Evolutionary conservation across 179 eudicot genomes (phyloP), one percentile per base, ranked within the genome.

Genomic region (Beta lomatogona): DNA sequence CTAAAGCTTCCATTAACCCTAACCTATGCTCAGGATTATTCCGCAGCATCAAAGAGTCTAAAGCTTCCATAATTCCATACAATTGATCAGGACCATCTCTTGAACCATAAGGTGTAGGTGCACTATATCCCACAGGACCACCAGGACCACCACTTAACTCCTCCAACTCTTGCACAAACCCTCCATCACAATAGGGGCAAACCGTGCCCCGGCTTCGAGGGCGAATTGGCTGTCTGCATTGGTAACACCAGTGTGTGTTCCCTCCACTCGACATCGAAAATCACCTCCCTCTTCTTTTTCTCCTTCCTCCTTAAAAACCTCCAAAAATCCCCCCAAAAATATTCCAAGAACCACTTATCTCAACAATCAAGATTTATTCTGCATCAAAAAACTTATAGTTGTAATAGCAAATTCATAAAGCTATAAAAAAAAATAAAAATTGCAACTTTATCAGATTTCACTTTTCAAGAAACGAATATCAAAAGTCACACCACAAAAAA

Each of bases 211-310:
- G 91, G 82, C 80, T 84, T 31, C 82, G 88, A 77, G 89, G 91
- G 36, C 89, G 88, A 76, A 95, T 88, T 2, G 97, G 89, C 71
- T 88, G 91, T 78, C 88, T 82, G 77, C 99, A 95, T 80, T 73
- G 89, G 81, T 95, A 91, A 85, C 99, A 95, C 95, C 98, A 95
- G 87, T 95, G 98, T 75, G 95, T 92, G 83, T 83, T 84, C 78
- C 92, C 88, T 46, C 85, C 73, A 77, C 84, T 88, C n/a, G 97
- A 90, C 97, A 92, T 94, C 82, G 21, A 81, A 44, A 13, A 58
- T 65, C 64, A 18, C 36, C 28, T 64, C 15, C 80, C 58, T 59
- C 54, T 64, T 21, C 21, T 81, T 74, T 58, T n/a, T 72, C 60
- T 36, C 60, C 18, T 6, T 52, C 14, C 46, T 63, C 28, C 48